Base-by-base conservation (phyloP, 345 rosid species). In the Erodium maritimum region DNA sequence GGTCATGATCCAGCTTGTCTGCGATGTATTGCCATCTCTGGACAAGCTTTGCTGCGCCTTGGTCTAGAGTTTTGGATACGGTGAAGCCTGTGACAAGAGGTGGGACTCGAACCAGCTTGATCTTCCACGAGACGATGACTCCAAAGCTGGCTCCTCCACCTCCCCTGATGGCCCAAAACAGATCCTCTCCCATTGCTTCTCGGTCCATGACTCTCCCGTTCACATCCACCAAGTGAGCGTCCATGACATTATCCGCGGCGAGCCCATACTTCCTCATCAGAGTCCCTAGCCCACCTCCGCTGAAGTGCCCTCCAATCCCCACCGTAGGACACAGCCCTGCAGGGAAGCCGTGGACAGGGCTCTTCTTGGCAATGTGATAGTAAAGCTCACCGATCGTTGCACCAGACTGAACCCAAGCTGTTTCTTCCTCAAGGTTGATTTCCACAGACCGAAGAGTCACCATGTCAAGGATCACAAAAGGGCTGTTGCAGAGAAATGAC, bases 121-220 rank as follows among this genome's bases (percentile, higher is more conserved):
- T 64, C 52, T 69, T 79, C 75, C 80, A 82, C 0, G 77, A 62
- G 23, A 79, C 58, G 21, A 82, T 45, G 52, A 82, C 68, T 1
- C 84, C 87, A 20, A 79, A 82, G 57, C 73, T 82, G 5, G 75
- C 77, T 19, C 79, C 79, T 6, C 87, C 82, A 5, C 80, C 80
- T 16, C 86, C 86, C 65, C 83, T 64, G 6, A 79, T 74, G 16
- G 84, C 87, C 84, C 84, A 79, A 58, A 82, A 79, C 22, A 75
- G 50, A 19, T 82, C 79, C 65, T 79, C 82, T 1, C 82, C 82
- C 84, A 79, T 82, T 19, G 68, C 54, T 60, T 60, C 52, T 42
- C 87, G 66, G 64, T 79, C 61, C 0, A 74, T 58, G 14, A 77
- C 25, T 24, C 52, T 69, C 17, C 84, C 87, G 37, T 59, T 25